phyloP scores from a whole-genome alignment of 2,329 filamentous ascomycete species.

The Fusarium dlaminii region DNA sequence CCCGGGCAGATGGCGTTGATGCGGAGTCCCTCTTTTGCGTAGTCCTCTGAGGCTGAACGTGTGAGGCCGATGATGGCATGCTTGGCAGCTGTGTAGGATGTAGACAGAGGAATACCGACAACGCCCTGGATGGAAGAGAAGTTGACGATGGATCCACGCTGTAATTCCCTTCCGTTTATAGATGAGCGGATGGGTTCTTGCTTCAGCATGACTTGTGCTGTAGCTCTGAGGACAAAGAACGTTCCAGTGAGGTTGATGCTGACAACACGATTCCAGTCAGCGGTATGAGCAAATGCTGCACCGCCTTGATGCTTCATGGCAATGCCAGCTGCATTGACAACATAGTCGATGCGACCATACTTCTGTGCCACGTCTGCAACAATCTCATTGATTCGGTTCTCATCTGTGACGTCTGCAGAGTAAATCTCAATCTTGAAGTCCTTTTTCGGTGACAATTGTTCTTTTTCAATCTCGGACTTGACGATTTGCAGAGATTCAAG shows the following conservation, averaged over 20 bases:
- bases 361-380: slow-evolving; percentile 40
- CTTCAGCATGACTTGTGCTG: slow-evolving; percentile 54
- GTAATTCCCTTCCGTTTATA: slow-evolving; percentile 42
- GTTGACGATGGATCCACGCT: slow-evolving; percentile 32
- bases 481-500: slow-evolving; percentile 21
- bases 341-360: slow-evolving; percentile 53
- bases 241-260: slow-evolving; percentile 55
- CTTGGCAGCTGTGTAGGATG: slow-evolving; percentile 32
- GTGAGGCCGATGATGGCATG: slow-evolving; percentile 32
- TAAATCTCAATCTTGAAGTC: slow-evolving; percentile 8
- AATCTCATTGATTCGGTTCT: slow-evolving; percentile 33
- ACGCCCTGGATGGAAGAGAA: slow-evolving; percentile 33
- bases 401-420: slow-evolving; percentile 44
- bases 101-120: slow-evolving; percentile 24
- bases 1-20: slow-evolving; percentile 50
- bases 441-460: not conserved
- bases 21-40: slow-evolving; percentile 51
- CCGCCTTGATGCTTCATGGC: slow-evolving; percentile 50
- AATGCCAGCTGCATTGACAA: slow-evolving; percentile 54
- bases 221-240: slow-evolving; percentile 53
- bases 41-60: slow-evolving; percentile 52
- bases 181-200: slow-evolving; percentile 52
- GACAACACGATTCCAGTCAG: slow-evolving; percentile 53
- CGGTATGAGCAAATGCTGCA: slow-evolving; percentile 47
- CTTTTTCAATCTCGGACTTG: slow-evolving; percentile 34